Conservation (phyloP, 257 asterid genomes). For the Thymus quinquecostatus region DNA sequence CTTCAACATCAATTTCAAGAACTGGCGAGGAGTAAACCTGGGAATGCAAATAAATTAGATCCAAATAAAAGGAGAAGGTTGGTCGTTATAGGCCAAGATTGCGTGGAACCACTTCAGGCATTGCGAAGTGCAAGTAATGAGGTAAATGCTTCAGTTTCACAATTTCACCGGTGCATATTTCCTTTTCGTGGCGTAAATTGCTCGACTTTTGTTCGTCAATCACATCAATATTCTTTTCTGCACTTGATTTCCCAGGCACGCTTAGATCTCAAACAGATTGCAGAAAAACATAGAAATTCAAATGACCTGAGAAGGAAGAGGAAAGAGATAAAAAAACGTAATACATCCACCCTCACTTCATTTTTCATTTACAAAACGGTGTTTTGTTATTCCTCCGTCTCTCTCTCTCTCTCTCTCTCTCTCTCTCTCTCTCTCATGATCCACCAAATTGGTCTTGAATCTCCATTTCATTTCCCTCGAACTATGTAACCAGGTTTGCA, state of each 20-base stretch:
- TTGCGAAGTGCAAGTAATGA: constrained; percentile 56
- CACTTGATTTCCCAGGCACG: constrained; percentile 38
- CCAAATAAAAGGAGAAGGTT: constrained; percentile 59
- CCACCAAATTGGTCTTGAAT: neutral
- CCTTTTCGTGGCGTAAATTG: neutral
- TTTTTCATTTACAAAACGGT: neutral
- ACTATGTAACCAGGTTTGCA: constrained; percentile 43
- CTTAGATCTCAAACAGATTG: constrained; percentile 55
- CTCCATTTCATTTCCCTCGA: neutral
- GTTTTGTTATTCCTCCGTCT: neutral
- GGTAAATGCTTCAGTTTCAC: constrained; percentile 35
- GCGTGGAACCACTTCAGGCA: constrained; percentile 95
- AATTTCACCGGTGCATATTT: neutral
- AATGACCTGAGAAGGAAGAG: constrained; percentile 52
- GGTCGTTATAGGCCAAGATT: constrained; percentile 90
- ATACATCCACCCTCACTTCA: neutral
- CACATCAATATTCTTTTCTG: neutral
- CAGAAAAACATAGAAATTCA: constrained; percentile 47
- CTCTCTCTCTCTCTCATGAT: neutral
- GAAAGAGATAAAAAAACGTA: constrained; percentile 62
- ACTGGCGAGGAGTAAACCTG: constrained; percentile 55
- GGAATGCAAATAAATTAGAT: constrained; percentile 36
- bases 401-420: no score
- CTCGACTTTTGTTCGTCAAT: neutral
- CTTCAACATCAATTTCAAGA: constrained; percentile 83